Evolutionary conservation across 2,329 filamentous ascomycete genomes (phyloP), one percentile per base, ranked within the genome.

Genomic region (Gyromitra esculenta): DNA sequence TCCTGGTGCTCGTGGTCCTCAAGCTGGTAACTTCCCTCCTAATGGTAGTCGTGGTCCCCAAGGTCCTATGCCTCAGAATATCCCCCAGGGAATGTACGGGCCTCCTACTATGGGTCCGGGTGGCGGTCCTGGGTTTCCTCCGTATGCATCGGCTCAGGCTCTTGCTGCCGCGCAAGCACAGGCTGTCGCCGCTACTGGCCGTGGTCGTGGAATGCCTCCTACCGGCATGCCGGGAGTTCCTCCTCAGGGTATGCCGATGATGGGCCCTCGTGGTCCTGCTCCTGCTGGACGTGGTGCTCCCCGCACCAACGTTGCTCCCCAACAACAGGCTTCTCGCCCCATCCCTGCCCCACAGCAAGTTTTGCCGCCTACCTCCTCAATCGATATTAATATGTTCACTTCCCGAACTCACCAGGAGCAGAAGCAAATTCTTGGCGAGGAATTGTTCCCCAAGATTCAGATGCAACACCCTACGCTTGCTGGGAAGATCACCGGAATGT

Each of bases 401-500:
- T 81, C 83, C 45, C 87, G 87, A 64, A 81, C 83, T 69, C 88
- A 91, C 50, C 87, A 88, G 63, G 93, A 97, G 86, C 96, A 98
- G 88, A 99, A 99, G 90, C 96, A 99, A 88, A 93, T 98, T 85
- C 90, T 99, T 71, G 96, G 96, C 84, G 96, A 99, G 87, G 91
- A 93, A 81, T 92, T 99, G 82, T 99, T 98, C 89, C 96, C 96
- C 83, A 99, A 98, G 91, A 98, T 99, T 82, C 91, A 94, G 85
- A 90, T 89, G 81, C 91, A 97, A 85, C 96, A 99, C 87, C 92
- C 94, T 77, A 94, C 97, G 82, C 88, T 99, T 82, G 96, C 96
- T 79, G 96, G 96, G 84, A 99, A 99, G 91, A 98, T 99, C 85
- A 99, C 96, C 78, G 96, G 96, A 86, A 99, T 99, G 96, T 91